A percentile compares a stretch with the other conserved stretches of the same genome.
phyloP scores from a whole-genome alignment of 257 asterid species.

The Forsythia suspensa region DNA sequence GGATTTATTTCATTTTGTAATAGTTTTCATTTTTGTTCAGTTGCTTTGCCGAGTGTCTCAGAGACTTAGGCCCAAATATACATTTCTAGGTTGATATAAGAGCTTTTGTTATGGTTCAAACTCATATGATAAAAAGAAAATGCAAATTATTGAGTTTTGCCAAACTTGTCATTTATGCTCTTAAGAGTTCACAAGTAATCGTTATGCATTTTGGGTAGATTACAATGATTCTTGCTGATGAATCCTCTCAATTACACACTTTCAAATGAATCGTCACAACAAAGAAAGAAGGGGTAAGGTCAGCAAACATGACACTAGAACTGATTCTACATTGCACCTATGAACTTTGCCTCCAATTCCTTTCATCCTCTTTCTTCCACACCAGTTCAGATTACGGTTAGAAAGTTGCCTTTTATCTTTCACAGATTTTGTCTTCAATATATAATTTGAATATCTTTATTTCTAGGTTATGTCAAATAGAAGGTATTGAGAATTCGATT shows the following conservation, averaged over 20 bases:
- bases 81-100: too few relatives aligned
- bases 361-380: too few relatives aligned
- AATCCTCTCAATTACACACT: too few relatives aligned
- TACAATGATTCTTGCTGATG: too few relatives aligned
- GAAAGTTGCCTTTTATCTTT: neutral
- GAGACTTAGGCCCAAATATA: too few relatives aligned
- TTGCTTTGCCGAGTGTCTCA: neutral
- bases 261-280: too few relatives aligned
- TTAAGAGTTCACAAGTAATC: neutral
- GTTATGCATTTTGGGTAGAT: neutral
- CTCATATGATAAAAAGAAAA: too few relatives aligned
- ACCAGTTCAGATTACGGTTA: neutral
- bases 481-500: slow-evolving; percentile 14
- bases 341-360: neutral
- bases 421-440: neutral
- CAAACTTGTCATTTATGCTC: too few relatives aligned
- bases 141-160: neutral
- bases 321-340: neutral
- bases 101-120: too few relatives aligned
- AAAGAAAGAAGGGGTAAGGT: neutral
- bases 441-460: neutral
- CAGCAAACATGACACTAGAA: neutral
- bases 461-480: slow-evolving; percentile 3
- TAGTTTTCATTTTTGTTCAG: neutral
- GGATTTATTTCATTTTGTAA: too few relatives aligned